Evolutionary conservation across 2,329 filamentous ascomycete species (phyloP).

Genomic region (Graphium sp.): DNA sequence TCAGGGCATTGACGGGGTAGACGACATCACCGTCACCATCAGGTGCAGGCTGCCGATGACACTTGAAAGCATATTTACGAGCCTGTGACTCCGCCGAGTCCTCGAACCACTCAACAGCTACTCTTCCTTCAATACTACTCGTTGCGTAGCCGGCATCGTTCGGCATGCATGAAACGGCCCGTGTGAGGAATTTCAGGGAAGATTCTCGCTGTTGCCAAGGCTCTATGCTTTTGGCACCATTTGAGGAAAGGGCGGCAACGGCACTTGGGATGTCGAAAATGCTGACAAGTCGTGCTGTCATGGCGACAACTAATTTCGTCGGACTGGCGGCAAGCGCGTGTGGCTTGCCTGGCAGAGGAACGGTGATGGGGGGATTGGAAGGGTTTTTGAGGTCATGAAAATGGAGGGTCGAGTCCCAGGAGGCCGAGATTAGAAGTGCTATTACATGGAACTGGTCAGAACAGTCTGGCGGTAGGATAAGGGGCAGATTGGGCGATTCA

Average conservation of each 20-base stretch:
- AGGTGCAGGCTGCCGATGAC: conserved; percentile 62
- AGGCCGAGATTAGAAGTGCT: conserved; percentile 71
- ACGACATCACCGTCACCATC: conserved; percentile 60
- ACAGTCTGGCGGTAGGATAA: not conserved
- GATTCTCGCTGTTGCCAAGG: conserved; percentile 92
- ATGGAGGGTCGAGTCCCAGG: conserved; percentile 86
- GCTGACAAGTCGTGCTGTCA: conserved; percentile 84
- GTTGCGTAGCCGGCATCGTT: conserved; percentile 89
- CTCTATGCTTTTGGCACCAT: conserved; percentile 33
- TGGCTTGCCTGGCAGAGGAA: conserved; percentile 69
- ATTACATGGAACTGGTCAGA: not conserved
- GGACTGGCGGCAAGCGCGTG: conserved; percentile 68
- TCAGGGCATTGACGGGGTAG: conserved; percentile 78
- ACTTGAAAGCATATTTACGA: conserved; percentile 97
- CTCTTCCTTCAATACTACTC: conserved; percentile 82
- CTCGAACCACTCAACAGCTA: conserved; percentile 97
- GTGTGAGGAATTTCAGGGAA: conserved; percentile 88
- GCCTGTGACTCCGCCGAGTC: conserved; percentile 73
- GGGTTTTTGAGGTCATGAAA: conserved; percentile 50
- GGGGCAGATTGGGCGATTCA: not conserved
- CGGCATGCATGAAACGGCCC: conserved; percentile 89
- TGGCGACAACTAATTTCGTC: conserved; percentile 81
- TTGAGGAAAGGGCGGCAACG: conserved; percentile 31
- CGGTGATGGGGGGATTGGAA: conserved; percentile 37
- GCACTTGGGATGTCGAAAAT: conserved; percentile 79